phyloP scores from a whole-genome alignment of 768 basidiomycete species.

The Leucocoprinus leucothites region DNA sequence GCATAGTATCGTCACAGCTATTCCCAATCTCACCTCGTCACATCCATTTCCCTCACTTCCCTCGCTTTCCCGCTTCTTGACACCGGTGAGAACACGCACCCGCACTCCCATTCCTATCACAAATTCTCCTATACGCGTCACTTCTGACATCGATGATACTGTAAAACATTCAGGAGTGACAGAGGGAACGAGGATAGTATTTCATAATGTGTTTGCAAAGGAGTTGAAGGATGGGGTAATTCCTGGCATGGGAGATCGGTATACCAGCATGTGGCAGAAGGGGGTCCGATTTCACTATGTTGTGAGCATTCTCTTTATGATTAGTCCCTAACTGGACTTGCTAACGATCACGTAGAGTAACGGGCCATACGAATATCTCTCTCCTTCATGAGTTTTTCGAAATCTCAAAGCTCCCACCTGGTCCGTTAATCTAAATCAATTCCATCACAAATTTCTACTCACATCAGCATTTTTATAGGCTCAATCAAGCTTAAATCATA shows the following conservation, averaged over 20 bases:
- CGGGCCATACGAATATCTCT: constrained; percentile 81
- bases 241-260: constrained; percentile 82
- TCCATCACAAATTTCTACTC: background rate
- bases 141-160: constrained; percentile 95
- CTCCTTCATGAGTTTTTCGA: constrained; percentile 74
- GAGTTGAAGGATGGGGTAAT: constrained; percentile 77
- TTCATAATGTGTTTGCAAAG: constrained; percentile 90
- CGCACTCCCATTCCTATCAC: constrained; percentile 49
- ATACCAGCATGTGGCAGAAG: constrained; percentile 57
- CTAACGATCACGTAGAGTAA: constrained; percentile 62
- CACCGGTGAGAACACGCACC: constrained; percentile 9
- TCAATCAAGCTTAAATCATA: constrained; percentile 85
- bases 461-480: constrained; percentile 32
- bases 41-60: background rate
- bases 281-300: constrained; percentile 89
- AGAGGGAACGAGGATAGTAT: constrained; percentile 75
- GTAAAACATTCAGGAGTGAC: constrained; percentile 79
- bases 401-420: constrained; percentile 65
- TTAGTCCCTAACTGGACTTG: background rate
- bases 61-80: constrained; percentile 7
- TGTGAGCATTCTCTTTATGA: constrained; percentile 41
- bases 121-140: constrained; percentile 66
- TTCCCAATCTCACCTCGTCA: background rate
- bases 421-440: constrained; percentile 23
- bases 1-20: background rate